Percentiles rank a stretch among this genome's conserved stretches.
Evolutionary conservation across 495 filamentous ascomycete genomes (phyloP).

Genomic region (Neurospora sublineolata): DNA sequence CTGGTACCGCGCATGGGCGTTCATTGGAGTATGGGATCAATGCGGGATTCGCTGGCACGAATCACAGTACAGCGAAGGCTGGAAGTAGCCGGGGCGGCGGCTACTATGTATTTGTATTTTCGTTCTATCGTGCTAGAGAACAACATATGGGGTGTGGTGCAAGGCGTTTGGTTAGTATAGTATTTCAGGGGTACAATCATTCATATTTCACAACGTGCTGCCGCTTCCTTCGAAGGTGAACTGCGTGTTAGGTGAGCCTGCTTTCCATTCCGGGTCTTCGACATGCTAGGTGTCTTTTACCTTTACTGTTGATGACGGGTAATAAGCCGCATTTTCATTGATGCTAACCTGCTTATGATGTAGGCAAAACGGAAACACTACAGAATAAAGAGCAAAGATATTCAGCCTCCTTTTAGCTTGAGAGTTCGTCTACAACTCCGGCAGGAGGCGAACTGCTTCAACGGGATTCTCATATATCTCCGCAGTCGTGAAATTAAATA

Average conservation of each 20-base stretch:
- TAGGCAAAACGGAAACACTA: not conserved
- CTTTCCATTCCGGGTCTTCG: not conserved
- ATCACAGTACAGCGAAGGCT: not conserved
- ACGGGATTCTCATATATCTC: not conserved
- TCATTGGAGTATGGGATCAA: not conserved
- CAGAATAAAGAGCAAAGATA: not conserved
- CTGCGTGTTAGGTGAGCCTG: not conserved
- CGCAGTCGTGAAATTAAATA: not conserved
- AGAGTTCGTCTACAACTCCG: not conserved
- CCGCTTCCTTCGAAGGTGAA: not conserved
- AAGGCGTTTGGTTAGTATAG: not conserved
- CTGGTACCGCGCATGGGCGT: not conserved
- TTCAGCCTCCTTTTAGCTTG: slow-evolving; percentile 2
- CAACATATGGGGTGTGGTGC: not conserved
- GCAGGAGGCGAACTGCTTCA: not conserved
- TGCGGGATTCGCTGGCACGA: not conserved
- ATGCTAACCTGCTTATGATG: not conserved
- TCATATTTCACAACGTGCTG: not conserved
- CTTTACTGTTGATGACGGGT: not conserved
- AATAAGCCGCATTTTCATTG: not conserved
- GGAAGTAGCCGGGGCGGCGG: not conserved
- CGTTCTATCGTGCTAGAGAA: not conserved
- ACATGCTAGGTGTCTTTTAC: not conserved
- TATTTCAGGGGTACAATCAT: not conserved
- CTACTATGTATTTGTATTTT: not conserved